These are phyloP conservation scores for Starmerella bacillaris DNA, from an alignment of 805 yeast genomes.

Conservation along the genomic window DNA sequence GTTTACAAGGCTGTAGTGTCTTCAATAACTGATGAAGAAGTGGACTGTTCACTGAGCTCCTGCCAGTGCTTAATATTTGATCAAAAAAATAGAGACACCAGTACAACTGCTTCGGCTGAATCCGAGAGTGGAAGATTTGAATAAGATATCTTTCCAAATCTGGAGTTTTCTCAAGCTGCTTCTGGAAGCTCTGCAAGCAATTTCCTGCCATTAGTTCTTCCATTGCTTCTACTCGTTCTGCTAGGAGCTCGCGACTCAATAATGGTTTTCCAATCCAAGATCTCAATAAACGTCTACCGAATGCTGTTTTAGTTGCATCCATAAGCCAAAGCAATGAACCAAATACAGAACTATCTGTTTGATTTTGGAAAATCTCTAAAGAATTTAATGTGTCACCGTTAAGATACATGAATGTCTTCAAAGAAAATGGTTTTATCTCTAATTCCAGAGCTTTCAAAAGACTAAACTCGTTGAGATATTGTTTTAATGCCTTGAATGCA, in stretches of 20 bases:
- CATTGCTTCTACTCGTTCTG: conserved; percentile 46
- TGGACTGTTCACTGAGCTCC: conserved; percentile 21
- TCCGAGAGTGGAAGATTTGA: conserved; percentile 41
- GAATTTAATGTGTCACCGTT: conserved; percentile 50
- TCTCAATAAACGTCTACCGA: conserved; percentile 50
- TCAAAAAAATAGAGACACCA: conserved; percentile 32
- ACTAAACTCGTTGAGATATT: conserved; percentile 44
- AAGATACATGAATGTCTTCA: conserved; percentile 33
- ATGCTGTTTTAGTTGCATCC: conserved; percentile 61
- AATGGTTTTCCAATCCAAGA: conserved; percentile 69
- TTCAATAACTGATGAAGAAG: conserved; percentile 27
- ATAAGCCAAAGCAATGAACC: conserved; percentile 71
- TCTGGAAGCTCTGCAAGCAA: conserved; percentile 12
- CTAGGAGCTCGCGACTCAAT: conserved; percentile 34
- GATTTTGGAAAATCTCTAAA: conserved; percentile 56
- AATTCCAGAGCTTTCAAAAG: conserved; percentile 33
- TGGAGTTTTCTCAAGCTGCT: conserved; percentile 24
- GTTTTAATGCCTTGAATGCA: conserved; percentile 15
- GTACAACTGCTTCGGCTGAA: conserved; percentile 43
- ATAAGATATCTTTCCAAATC: conserved; percentile 45
- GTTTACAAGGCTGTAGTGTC: conserved; percentile 24
- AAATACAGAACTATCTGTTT: conserved; percentile 33
- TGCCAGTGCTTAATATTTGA: conserved; percentile 17
- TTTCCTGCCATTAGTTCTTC: conserved; percentile 26
- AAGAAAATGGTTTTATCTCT: conserved; percentile 36